phyloP scores from a whole-genome alignment of 75 land plant genomes.

The Selaginella moellendorffii region DNA sequence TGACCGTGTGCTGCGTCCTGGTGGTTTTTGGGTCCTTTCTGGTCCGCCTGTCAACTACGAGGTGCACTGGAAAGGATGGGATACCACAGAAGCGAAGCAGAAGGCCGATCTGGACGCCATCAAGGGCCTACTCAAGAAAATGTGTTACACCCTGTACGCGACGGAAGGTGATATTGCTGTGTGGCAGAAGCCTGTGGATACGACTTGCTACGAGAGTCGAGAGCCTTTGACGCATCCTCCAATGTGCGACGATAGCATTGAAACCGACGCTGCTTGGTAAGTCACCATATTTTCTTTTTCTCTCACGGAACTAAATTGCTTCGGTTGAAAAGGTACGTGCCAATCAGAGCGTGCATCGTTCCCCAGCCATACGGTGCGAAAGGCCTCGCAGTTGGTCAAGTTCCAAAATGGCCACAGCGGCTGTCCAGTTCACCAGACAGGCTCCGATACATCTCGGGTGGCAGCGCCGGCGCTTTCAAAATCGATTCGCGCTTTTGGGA shows the following conservation, averaged over 20 bases:
- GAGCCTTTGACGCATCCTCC: constrained; percentile 40
- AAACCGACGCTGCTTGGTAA: constrained; percentile 76
- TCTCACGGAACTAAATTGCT: too few species aligned
- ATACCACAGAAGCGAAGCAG: constrained; percentile 54
- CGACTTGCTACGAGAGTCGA: constrained; percentile 48
- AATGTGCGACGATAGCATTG: constrained; percentile 68
- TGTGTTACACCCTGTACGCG: constrained; percentile 61
- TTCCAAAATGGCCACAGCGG: constrained; percentile 68
- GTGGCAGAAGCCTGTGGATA: constrained; percentile 69
- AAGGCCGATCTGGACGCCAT: constrained; percentile 43
- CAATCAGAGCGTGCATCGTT: constrained; percentile 55
- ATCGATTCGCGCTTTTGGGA: constrained; percentile 56
- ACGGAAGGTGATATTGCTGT: constrained; percentile 76
- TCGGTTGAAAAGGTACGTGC: constrained; percentile 68
- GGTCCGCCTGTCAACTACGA: constrained; percentile 85
- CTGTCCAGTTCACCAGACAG: constrained; percentile 47
- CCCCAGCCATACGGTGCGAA: constrained; percentile 28
- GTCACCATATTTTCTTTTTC: too few species aligned
- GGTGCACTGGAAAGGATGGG: constrained; percentile 70
- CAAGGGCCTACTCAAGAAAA: constrained; percentile 34
- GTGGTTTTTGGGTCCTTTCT: constrained; percentile 89
- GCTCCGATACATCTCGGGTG: constrained; percentile 30
- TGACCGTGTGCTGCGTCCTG: constrained; percentile 72
- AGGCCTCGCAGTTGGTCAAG: constrained; percentile 30
- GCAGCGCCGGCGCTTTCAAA: constrained; percentile 41